Evolutionary conservation across 805 yeast species (phyloP).

Genomic region (Aciculoconidium aculeatum): DNA sequence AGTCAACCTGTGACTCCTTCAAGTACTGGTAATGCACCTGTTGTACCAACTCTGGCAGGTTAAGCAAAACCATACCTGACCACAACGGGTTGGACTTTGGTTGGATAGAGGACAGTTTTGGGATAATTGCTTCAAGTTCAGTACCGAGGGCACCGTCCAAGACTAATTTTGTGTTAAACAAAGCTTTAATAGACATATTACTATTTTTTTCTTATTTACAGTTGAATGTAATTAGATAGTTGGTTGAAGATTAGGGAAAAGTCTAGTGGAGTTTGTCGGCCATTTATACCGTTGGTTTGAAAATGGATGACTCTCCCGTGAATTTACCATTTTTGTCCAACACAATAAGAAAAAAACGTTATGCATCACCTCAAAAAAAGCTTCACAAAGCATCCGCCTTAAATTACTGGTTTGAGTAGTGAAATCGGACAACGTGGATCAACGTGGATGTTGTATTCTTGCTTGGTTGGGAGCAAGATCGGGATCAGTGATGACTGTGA

Average conservation of each 20-base stretch:
- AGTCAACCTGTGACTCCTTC: conserved; percentile 46
- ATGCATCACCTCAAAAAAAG: no score
- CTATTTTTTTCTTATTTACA: conserved; percentile 2
- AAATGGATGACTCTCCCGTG: no score
- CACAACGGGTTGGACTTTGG: conserved; percentile 42
- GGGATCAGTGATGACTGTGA: no score
- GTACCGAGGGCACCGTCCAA: conserved; percentile 14
- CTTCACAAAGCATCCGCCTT: no score
- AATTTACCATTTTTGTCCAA: no score
- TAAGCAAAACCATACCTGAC: conserved; percentile 52
- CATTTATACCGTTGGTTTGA: no score
- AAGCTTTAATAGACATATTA: conserved; percentile 3
- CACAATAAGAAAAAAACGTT: no score
- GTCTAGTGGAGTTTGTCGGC: not conserved
- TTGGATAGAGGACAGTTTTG: conserved; percentile 12
- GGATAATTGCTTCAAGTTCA: conserved; percentile 14
- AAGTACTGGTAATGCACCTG: conserved; percentile 48
- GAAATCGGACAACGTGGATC: no score
- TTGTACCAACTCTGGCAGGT: conserved; percentile 38
- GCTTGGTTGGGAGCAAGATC: no score
- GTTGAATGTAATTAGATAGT: conserved; percentile 5
- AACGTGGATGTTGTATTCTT: no score
- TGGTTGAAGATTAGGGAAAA: conserved; percentile 4
- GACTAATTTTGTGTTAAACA: conserved; percentile 5
- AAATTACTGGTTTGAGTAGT: no score